Evolutionary conservation across 495 filamentous ascomycete species (phyloP).

Genomic region (Daldinia grandis): DNA sequence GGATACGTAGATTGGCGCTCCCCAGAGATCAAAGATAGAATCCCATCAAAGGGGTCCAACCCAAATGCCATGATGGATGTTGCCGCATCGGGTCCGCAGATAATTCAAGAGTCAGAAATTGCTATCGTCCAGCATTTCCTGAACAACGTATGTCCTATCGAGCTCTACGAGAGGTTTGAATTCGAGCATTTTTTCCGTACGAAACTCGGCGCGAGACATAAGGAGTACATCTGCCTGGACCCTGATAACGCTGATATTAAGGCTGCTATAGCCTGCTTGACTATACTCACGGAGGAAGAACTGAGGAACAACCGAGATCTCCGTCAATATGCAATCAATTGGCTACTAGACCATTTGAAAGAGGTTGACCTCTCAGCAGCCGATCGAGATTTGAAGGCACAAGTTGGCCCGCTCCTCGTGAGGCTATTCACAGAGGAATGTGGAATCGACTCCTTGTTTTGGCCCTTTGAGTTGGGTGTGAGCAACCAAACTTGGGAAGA

Average conservation of each 20-base stretch:
- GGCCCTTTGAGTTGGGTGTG: slow-evolving; percentile 41
- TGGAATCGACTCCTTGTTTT: slow-evolving; percentile 48
- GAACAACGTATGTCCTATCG: slow-evolving; percentile 47
- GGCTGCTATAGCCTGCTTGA: slow-evolving; percentile 44
- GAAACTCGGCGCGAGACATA: slow-evolving; percentile 43
- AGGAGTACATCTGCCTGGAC: slow-evolving; percentile 43
- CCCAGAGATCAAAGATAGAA: slow-evolving; percentile 34
- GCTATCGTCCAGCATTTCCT: slow-evolving; percentile 50
- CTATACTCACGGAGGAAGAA: slow-evolving; percentile 34
- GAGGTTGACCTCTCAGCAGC: slow-evolving; percentile 49
- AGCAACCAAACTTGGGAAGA: slow-evolving; percentile 42
- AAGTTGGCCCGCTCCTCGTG: slow-evolving; percentile 47
- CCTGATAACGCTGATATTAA: slow-evolving; percentile 44
- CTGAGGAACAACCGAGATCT: slow-evolving; percentile 41
- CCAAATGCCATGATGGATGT: background rate
- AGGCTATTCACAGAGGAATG: slow-evolving; percentile 46
- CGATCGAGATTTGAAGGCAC: slow-evolving; percentile 46
- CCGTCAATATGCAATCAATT: slow-evolving; percentile 46
- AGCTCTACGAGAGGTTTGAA: slow-evolving; percentile 47
- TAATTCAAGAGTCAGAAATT: slow-evolving; percentile 51
- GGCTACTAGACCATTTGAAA: slow-evolving; percentile 47
- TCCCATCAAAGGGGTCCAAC: slow-evolving; percentile 26
- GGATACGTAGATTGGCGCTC: slow-evolving; percentile 40
- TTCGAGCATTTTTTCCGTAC: slow-evolving; percentile 51
- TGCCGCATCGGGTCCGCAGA: slow-evolving; percentile 17